phyloP scores from a whole-genome alignment of 1,284 basidiomycete genomes.

The Mycena sp. region DNA sequence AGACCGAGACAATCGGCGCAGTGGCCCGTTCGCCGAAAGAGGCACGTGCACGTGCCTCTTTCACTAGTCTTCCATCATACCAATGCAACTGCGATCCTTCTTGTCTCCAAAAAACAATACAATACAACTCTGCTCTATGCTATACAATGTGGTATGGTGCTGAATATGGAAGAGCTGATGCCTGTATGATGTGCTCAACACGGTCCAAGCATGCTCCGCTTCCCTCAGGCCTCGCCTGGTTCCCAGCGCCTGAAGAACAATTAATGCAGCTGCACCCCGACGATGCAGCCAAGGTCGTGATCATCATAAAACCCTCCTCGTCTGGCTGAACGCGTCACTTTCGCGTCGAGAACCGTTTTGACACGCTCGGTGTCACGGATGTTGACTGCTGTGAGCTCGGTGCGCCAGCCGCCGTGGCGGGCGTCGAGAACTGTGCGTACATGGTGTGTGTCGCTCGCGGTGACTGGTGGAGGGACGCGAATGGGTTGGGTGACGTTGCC shows the following conservation, averaged over 20 bases:
- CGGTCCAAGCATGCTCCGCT: slow-evolving; percentile 11
- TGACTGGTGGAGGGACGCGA: slow-evolving; percentile 63
- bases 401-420: slow-evolving; percentile 31
- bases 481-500: slow-evolving; percentile 68
- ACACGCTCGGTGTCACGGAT: neutral
- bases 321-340: slow-evolving; percentile 13
- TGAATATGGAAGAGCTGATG: neutral
- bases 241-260: slow-evolving; percentile 11
- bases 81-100: neutral
- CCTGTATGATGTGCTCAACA: slow-evolving; percentile 20
- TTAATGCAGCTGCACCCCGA: neutral
- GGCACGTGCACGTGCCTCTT: no score
- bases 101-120: neutral
- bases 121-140: slow-evolving; percentile 14
- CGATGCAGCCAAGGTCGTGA: slow-evolving; percentile 7
- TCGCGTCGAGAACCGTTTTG: slow-evolving; percentile 24
- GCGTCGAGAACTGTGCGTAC: slow-evolving; percentile 65
- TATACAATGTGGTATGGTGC: slow-evolving; percentile 26
- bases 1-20: neutral
- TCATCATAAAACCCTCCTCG: neutral
- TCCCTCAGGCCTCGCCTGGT: slow-evolving; percentile 13
- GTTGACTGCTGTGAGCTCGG: slow-evolving; percentile 4
- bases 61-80: neutral
- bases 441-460: slow-evolving; percentile 73
- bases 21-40: no score